Conservation (phyloP, 805 yeast genomes). For the Candida nemodendra region DNA sequence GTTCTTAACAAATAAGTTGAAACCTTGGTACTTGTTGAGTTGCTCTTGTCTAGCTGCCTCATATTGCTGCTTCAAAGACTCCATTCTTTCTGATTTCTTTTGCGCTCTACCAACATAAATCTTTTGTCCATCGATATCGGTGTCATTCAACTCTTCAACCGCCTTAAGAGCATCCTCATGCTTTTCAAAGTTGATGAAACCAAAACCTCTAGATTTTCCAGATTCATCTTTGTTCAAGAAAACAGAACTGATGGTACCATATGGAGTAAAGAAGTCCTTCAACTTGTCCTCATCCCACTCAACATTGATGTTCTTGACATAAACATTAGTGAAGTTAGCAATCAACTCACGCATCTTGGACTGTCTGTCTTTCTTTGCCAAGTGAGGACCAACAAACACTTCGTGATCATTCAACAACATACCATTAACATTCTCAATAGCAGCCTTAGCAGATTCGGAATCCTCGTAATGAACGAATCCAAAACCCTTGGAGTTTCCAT, state of each 20-base stretch:
- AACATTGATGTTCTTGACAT: slow-evolving; percentile 82
- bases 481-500: slow-evolving; percentile 90
- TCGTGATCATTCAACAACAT: slow-evolving; percentile 95
- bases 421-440: slow-evolving; percentile 96
- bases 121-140: slow-evolving; percentile 79
- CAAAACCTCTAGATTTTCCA: slow-evolving; percentile 93
- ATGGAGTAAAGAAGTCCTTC: slow-evolving; percentile 64
- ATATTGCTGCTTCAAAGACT: slow-evolving; percentile 91
- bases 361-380: slow-evolving; percentile 90
- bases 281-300: slow-evolving; percentile 73
- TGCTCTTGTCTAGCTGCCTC: slow-evolving; percentile 91
- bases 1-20: slow-evolving; percentile 94
- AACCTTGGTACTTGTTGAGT: slow-evolving; percentile 93
- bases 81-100: slow-evolving; percentile 96
- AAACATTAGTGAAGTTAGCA: slow-evolving; percentile 93
- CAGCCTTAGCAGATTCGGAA: slow-evolving; percentile 88
- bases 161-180: slow-evolving; percentile 91
- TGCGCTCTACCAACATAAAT: slow-evolving; percentile 98
- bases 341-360: slow-evolving; percentile 86
- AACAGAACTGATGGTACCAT: slow-evolving; percentile 82
- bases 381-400: slow-evolving; percentile 93
- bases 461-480: slow-evolving; percentile 97
- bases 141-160: slow-evolving; percentile 86
- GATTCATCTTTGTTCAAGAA: slow-evolving; percentile 76
- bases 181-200: slow-evolving; percentile 85